Evolutionary conservation across 169 alveolate genomes (phyloP).

Genomic region (Amoebophrya sp.): DNA sequence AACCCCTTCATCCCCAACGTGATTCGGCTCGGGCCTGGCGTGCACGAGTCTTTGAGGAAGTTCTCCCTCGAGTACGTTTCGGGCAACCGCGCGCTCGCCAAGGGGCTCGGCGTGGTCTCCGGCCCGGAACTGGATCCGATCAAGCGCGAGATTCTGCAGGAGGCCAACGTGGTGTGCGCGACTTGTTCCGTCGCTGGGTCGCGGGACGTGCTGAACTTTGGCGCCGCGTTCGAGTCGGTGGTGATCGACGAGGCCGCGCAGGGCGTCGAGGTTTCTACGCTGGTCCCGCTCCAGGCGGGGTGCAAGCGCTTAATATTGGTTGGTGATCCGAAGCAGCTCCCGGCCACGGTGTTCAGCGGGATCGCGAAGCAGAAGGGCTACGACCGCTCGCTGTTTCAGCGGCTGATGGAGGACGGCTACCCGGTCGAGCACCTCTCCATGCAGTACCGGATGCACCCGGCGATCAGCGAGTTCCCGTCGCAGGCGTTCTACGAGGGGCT

Average conservation of each 20-base stretch:
- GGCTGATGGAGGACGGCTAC: slow-evolving; percentile 64
- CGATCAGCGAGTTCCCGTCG: slow-evolving; percentile 84
- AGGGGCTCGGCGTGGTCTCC: neutral
- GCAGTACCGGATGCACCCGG: slow-evolving; percentile 96
- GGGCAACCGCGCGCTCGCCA: slow-evolving; percentile 19
- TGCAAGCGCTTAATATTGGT: slow-evolving; percentile 82
- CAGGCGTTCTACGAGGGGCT: slow-evolving; percentile 46
- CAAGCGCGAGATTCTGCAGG: slow-evolving; percentile 50
- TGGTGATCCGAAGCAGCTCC: slow-evolving; percentile 95
- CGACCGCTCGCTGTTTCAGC: slow-evolving; percentile 75
- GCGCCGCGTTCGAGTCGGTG: slow-evolving; percentile 78
- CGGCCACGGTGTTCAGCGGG: slow-evolving; percentile 90
- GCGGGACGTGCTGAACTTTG: slow-evolving; percentile 49
- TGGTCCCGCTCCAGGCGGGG: slow-evolving; percentile 57
- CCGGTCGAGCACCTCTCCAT: slow-evolving; percentile 63
- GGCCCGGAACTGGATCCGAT: slow-evolving; percentile 10
- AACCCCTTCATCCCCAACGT: slow-evolving; percentile 53
- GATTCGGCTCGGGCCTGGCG: slow-evolving; percentile 56
- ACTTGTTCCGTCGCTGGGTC: slow-evolving; percentile 78
- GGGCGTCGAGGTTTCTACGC: slow-evolving; percentile 58
- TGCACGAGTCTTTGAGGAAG: neutral
- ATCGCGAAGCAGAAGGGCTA: slow-evolving; percentile 29
- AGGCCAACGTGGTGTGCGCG: slow-evolving; percentile 67
- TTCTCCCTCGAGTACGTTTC: slow-evolving; percentile 16
- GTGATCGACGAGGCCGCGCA: slow-evolving; percentile 94